A percentile compares a stretch with the other conserved stretches of the same genome.
Evolutionary conservation across 2,329 filamentous ascomycete species (phyloP).

Genomic region (Fusarium xyrophilum): DNA sequence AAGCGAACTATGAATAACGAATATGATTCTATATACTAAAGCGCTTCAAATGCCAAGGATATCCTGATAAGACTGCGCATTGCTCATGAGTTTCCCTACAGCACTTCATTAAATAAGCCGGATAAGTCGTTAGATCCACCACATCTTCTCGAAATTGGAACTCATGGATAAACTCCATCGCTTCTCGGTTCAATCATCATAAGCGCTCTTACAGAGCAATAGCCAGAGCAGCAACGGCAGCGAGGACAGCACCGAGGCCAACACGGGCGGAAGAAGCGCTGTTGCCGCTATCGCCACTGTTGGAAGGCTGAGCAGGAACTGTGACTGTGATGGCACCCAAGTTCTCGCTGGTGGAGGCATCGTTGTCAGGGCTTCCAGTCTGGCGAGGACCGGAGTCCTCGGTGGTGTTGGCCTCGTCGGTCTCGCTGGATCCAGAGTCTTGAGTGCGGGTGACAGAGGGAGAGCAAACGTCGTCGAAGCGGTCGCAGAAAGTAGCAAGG

Average conservation of each 20-base stretch:
- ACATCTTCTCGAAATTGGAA: constrained; percentile 6
- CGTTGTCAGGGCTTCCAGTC: background rate
- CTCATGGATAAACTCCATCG: constrained; percentile 4
- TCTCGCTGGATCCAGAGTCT: constrained; percentile 8
- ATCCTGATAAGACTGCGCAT: constrained; percentile 4
- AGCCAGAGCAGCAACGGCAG: constrained; percentile 33
- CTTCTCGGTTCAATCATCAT: background rate
- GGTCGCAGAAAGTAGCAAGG: constrained; percentile 43
- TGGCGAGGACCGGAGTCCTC: constrained; percentile 2
- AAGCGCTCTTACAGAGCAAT: constrained; percentile 34
- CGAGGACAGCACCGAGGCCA: constrained; percentile 35
- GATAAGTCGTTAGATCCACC: constrained; percentile 32
- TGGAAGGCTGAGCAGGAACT: constrained; percentile 3
- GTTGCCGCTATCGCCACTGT: constrained; percentile 16
- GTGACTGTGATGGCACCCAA: constrained; percentile 14
- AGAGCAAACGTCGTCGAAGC: constrained; percentile 42
- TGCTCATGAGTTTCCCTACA: constrained; percentile 15
- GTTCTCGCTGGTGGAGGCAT: constrained; percentile 9
- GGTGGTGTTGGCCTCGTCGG: constrained; percentile 12
- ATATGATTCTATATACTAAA: constrained; percentile 36
- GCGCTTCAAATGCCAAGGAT: constrained; percentile 21
- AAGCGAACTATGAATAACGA: constrained; percentile 19
- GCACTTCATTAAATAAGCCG: constrained; percentile 35
- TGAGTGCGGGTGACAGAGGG: constrained; percentile 4
- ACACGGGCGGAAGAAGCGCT: constrained; percentile 30